Conservation (phyloP, 2,329 filamentous ascomycete genomes). For the Fusarium denticulatum region DNA sequence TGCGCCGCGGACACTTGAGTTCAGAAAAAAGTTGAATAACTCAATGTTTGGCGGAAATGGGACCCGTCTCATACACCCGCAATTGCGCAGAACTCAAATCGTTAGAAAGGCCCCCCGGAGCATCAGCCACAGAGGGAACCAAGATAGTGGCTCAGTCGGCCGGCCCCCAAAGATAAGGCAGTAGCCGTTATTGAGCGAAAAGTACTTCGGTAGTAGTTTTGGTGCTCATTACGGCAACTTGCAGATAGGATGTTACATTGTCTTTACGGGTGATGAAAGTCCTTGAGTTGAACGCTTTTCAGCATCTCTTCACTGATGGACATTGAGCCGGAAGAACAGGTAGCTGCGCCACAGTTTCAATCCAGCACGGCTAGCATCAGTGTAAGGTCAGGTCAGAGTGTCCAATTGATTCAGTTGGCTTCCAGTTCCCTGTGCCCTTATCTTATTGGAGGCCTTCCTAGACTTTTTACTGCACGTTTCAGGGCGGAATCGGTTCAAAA, state of each 20-base stretch:
- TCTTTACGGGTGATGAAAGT: too few species aligned
- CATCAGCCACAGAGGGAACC: slow-evolving; percentile 18
- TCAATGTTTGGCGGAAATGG: not conserved
- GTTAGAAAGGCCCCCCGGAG: not conserved
- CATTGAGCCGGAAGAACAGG: not conserved
- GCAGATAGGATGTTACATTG: not conserved
- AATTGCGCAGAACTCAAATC: slow-evolving; percentile 8
- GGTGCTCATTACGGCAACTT: not conserved
- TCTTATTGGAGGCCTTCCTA: slow-evolving; percentile 4
- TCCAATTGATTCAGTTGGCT: not conserved
- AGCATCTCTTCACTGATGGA: not conserved
- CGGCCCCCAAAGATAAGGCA: slow-evolving; percentile 5
- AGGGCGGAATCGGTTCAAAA: not conserved
- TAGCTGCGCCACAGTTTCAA: not conserved
- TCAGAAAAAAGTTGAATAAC: slow-evolving; percentile 8
- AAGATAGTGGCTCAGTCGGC: not conserved
- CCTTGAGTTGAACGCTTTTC: not conserved
- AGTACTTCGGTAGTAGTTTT: not conserved
- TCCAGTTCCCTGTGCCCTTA: not conserved
- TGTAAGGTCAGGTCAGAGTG: not conserved
- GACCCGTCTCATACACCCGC: not conserved
- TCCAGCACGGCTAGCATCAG: not conserved
- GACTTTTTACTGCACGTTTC: slow-evolving; percentile 11
- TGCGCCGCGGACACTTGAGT: slow-evolving; percentile 3
- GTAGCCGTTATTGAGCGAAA: not conserved